Evolutionary conservation across 306 rosid genomes (phyloP), one percentile per base, ranked within the genome.

Genomic region (Arachis hypogaea): DNA sequence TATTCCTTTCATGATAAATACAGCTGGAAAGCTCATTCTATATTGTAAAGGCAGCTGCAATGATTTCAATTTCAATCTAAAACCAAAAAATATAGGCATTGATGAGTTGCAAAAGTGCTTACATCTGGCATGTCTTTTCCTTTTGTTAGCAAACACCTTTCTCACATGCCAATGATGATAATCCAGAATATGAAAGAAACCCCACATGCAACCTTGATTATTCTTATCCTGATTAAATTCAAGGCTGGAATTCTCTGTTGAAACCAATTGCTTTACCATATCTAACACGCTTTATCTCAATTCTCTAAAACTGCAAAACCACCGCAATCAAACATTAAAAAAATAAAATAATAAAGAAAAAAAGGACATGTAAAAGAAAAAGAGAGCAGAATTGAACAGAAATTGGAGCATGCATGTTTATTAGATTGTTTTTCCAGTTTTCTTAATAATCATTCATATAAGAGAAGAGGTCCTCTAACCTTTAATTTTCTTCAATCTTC

Each of bases 101-200:
- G 46, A 71, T 50, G 63, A 65, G 29, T 42, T 72, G 43, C 49
- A 1, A 68, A 82, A 64, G 7, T 81, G 51, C 85, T 82, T 79
- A 85, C 92, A 38, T 82, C 61, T 80, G 77, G 66, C 73, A 76
- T 73, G 83, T 75, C 73, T 87, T 79, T 82, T 78, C 82, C 70
- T 93, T 83, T 67, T 80, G 69, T 73, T 77, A 36, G 89, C 83
- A 66, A 83, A 76, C 44, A 78, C 81, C 73, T 81, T 90, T 68
- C 86, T 93, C 74, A 86, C 92, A 68, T 64, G 82, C 98, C 98
- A 93, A 5, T 71, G 85, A 77, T 93, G 96, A 69, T 82, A 73
- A 69, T 88, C 82, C 58, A 93, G 87, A 33, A 84, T 72, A 64
- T 88, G 82, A 69, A 86, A 64, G 68, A 88, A 77, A 72, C 91